These are phyloP conservation scores for Samsoniella hepiali DNA, from an alignment of 2,329 filamentous ascomycete genomes.

Conservation along the genomic window DNA sequence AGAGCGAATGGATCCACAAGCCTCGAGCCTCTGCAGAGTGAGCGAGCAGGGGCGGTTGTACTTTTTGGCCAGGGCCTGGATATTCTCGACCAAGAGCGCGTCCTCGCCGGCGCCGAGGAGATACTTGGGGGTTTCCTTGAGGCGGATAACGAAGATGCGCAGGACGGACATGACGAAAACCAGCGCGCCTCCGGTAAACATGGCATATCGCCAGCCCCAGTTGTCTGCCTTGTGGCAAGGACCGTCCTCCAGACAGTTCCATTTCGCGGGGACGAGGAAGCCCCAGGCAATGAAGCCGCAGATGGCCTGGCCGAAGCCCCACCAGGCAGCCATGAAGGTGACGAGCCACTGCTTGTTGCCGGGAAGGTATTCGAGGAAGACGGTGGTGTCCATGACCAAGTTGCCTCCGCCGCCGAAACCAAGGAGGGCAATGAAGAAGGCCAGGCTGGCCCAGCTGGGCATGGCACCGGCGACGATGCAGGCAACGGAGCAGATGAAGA, in stretches of 20 bases:
- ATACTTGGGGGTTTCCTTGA: conserved; percentile 49
- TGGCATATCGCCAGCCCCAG: conserved; percentile 48
- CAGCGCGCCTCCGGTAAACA: conserved; percentile 44
- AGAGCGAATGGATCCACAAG: conserved; percentile 41
- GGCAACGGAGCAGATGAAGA: conserved; percentile 58
- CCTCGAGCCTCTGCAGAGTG: conserved; percentile 44
- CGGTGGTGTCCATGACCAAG: conserved; percentile 48
- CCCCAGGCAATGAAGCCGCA: conserved; percentile 44
- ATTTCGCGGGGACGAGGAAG: conserved; percentile 47
- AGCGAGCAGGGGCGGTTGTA: conserved; percentile 37
- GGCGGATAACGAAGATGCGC: conserved; percentile 43
- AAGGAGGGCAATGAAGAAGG: conserved; percentile 59
- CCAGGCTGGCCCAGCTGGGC: conserved; percentile 64
- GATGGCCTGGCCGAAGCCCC: conserved; percentile 51
- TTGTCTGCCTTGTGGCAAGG: conserved; percentile 47
- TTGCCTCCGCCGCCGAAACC: conserved; percentile 59
- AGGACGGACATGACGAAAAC: conserved; percentile 44
- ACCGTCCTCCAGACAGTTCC: conserved; percentile 37
- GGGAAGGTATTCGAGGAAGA: conserved; percentile 51
- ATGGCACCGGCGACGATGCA: conserved; percentile 62
- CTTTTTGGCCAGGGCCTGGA: conserved; percentile 49
- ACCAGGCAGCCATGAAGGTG: conserved; percentile 45
- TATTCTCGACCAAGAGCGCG: conserved; percentile 45
- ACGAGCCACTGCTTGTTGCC: conserved; percentile 46
- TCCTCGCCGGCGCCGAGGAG: conserved; percentile 45